These are phyloP conservation scores for Trichosporon sp. DNA, from an alignment of 1,284 basidiomycete genomes.

Conservation along the genomic window DNA sequence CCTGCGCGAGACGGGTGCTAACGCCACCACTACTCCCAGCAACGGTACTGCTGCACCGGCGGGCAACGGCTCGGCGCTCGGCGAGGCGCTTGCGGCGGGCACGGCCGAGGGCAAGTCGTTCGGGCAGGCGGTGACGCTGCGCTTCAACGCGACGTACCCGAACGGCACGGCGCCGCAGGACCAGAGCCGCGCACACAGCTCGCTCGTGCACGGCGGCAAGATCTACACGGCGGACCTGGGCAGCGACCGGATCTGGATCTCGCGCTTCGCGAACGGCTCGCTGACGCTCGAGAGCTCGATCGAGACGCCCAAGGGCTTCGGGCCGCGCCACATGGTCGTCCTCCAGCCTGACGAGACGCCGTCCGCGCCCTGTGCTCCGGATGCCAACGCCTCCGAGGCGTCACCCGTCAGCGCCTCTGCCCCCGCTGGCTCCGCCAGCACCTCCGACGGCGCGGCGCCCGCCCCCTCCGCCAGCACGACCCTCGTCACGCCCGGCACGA, in stretches of 20 bases:
- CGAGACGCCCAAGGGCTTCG: not conserved
- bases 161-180: constrained; percentile 1
- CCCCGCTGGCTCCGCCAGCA: not conserved
- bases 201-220: not conserved
- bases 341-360: not conserved
- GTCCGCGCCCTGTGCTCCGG: not conserved
- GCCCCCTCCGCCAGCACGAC: not conserved
- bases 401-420: not conserved
- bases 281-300: not conserved
- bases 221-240: constrained; percentile 3
- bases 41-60: not conserved
- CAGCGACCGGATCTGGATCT: not conserved
- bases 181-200: not conserved
- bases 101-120: not conserved
- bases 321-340: not conserved
- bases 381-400: not conserved
- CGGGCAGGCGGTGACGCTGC: not conserved
- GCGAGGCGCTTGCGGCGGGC: not conserved
- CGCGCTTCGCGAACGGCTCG: not conserved
- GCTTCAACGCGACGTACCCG: not conserved
- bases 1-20: not conserved
- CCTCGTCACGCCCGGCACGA: not conserved
- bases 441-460: not conserved
- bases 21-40: not conserved
- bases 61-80: not conserved